These are phyloP conservation scores for Colletotrichum sidae DNA, from an alignment of 2,329 filamentous ascomycete genomes.

Conservation along the genomic window DNA sequence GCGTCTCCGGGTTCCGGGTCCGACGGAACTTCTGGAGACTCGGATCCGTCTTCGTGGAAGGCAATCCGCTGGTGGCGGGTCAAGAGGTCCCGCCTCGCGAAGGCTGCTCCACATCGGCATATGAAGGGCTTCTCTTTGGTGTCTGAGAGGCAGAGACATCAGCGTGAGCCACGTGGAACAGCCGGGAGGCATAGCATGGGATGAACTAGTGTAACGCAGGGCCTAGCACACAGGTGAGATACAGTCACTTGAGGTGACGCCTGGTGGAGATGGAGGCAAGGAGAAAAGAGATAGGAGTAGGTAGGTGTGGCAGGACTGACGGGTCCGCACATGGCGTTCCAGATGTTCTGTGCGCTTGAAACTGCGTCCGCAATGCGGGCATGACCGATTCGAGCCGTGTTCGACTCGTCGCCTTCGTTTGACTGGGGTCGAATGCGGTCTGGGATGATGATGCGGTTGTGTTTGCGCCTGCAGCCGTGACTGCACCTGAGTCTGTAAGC, in stretches of 20 bases:
- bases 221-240: not conserved
- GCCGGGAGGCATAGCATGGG: conserved; percentile 5
- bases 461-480: conserved; percentile 29
- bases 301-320: conserved; percentile 45
- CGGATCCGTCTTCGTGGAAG: conserved; percentile 47
- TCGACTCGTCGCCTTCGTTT: conserved; percentile 40
- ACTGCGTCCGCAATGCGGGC: conserved; percentile 54
- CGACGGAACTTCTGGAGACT: conserved; percentile 25
- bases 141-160: conserved; percentile 45
- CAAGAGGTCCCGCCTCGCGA: conserved; percentile 57
- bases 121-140: conserved; percentile 61
- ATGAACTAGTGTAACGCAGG: not conserved
- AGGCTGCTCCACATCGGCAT: conserved; percentile 57
- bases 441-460: conserved; percentile 28
- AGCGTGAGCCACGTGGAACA: conserved; percentile 20
- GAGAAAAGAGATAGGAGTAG: not conserved
- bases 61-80: conserved; percentile 56
- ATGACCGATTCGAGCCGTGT: conserved; percentile 43
- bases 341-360: conserved; percentile 61
- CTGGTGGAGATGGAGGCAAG: conserved; percentile 6
- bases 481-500: conserved; percentile 14
- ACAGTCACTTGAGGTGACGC: not conserved
- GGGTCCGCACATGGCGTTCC: conserved; percentile 58
- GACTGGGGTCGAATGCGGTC: conserved; percentile 35
- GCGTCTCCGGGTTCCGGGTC: conserved; percentile 42